phyloP scores from a whole-genome alignment of 176 grass and related monocot genomes.

The Leersia perrieri region DNA sequence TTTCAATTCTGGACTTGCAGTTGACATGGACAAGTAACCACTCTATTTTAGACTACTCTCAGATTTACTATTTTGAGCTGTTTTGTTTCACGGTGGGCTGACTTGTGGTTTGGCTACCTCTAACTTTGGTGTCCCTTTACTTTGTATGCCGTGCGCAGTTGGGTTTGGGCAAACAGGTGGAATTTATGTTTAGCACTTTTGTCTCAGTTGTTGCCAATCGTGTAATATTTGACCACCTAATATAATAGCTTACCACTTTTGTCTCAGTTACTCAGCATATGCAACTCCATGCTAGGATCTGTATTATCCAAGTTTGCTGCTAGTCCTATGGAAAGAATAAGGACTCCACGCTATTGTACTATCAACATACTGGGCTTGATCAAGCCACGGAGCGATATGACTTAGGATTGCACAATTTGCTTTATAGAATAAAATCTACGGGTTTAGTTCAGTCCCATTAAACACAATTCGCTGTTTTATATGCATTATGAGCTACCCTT shows the following conservation, averaged over 20 bases:
- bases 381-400: slow-evolving; percentile 1
- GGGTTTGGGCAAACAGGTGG: neutral
- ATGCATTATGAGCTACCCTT: slow-evolving; percentile 2
- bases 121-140: neutral
- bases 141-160: neutral
- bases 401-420: neutral
- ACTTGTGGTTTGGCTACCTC: no score
- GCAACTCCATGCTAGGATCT: neutral
- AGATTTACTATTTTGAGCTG: neutral
- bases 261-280: neutral
- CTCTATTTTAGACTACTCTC: neutral
- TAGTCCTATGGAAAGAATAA: neutral
- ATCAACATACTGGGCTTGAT: neutral
- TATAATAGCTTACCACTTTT: neutral
- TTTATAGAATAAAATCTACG: neutral
- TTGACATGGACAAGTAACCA: slow-evolving; percentile 76
- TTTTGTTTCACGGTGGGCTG: neutral
- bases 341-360: neutral
- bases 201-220: neutral
- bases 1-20: slow-evolving; percentile 74
- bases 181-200: no score
- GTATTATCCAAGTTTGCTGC: neutral
- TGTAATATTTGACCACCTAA: slow-evolving; percentile 13
- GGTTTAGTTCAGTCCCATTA: neutral
- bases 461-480: neutral